Conservation (phyloP, 768 basidiomycete genomes). For the Lactifluus volemus region DNA sequence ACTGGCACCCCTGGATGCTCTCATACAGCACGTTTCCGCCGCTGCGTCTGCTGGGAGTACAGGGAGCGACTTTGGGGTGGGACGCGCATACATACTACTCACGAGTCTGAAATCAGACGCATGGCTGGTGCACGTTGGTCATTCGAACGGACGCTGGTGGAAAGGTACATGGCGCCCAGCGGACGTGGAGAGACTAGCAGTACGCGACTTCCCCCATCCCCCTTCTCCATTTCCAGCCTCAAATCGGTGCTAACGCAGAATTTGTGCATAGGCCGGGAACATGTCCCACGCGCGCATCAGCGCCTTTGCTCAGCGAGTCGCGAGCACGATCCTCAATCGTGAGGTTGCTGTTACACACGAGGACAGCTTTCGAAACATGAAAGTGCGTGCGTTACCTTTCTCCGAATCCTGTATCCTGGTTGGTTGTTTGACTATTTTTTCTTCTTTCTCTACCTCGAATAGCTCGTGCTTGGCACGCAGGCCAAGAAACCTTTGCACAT, state of each 20-base stretch:
- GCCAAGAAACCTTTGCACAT: constrained; percentile 11
- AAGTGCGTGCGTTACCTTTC: background rate
- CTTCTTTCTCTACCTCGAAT: background rate
- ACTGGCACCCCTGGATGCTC: constrained; percentile 8
- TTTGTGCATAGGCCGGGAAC: background rate
- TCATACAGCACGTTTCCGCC: constrained; percentile 1
- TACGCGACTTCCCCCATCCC: background rate
- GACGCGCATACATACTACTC: background rate
- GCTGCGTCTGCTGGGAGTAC: background rate
- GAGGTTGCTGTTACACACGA: constrained; percentile 2
- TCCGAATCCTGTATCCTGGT: too few relatives aligned
- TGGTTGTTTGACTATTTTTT: too few relatives aligned
- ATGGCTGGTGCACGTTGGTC: constrained; percentile 11
- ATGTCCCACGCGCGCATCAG: background rate
- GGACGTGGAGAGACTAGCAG: constrained; percentile 4
- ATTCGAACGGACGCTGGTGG: constrained; percentile 13
- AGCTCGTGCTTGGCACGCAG: constrained; percentile 9
- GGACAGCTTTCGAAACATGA: constrained; percentile 4
- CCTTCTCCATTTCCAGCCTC: background rate
- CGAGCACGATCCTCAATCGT: background rate
- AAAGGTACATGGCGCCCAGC: constrained; percentile 3
- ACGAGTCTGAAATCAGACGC: constrained; percentile 1
- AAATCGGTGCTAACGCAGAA: background rate
- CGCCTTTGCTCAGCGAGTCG: constrained; percentile 5
- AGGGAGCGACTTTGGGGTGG: background rate